A percentile compares a stretch with the other conserved stretches of the same genome.
Conservation (phyloP, 2,329 filamentous ascomycete genomes). For the Mycosphaerella arachidis region DNA sequence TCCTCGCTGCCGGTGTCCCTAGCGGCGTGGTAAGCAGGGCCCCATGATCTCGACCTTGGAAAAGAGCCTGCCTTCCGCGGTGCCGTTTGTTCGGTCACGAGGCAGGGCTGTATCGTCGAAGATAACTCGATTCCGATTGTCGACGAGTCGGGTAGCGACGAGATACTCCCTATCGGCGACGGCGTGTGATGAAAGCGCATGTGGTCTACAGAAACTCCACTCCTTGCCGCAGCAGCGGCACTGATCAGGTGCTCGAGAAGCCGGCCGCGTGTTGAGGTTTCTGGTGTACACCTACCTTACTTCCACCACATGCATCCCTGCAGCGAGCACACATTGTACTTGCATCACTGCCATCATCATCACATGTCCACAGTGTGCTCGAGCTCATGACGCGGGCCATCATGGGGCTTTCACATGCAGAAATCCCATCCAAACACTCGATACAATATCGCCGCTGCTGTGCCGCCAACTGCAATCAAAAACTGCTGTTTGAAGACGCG, state of each 20-base stretch:
- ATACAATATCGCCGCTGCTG: neutral
- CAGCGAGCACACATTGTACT: neutral
- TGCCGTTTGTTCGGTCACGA: neutral
- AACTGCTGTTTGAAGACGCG: conserved; percentile 7
- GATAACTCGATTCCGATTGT: neutral
- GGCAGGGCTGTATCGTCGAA: neutral
- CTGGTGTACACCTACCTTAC: neutral
- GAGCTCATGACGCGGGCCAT: neutral
- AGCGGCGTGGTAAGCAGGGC: neutral
- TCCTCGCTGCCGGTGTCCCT: neutral
- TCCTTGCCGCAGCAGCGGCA: neutral
- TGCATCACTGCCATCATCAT: neutral
- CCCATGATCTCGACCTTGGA: neutral
- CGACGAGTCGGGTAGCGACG: neutral
- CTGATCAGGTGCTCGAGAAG: neutral
- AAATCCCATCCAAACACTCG: neutral
- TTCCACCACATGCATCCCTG: conserved; percentile 1
- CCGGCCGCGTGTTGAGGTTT: neutral
- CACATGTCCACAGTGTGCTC: neutral
- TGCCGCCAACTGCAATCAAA: conserved; percentile 5
- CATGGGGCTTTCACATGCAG: neutral
- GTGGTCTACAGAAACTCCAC: neutral
- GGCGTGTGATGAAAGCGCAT: neutral
- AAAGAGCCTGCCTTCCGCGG: neutral
- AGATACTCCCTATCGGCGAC: neutral